Evolutionary conservation across 2,329 filamentous ascomycete genomes (phyloP), one percentile per base, ranked within the genome.

Genomic region (Cercospora citrullina): DNA sequence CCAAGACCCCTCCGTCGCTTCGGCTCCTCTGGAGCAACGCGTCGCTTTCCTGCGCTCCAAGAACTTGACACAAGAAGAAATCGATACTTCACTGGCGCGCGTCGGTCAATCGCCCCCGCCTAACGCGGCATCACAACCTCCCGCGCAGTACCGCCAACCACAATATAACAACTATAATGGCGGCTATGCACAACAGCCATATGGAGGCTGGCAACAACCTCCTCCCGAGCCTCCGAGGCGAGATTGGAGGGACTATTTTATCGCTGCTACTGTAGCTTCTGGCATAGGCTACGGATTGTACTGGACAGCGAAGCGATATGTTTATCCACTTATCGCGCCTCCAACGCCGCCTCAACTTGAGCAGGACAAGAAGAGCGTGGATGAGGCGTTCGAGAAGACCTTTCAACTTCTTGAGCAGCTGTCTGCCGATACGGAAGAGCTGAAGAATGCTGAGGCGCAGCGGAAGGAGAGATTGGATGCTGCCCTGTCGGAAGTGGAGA

Each of bases 181-280:
- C 51, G 69, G 67, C 14, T 71, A 71, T 42, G 68, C 63, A 21
- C 85, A 83, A 73, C 87, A 83, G 75, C 62, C 62, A 14, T 64
- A 59, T 48, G 62, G 62, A 6, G 33, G 21, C 5, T 86, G 84
- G 83, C 79, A 78, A 69, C 82, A 85, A 72, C 53, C 62, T 36
- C 86, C 84, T 7, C 83, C 87, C 3, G 85, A 85, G 1, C 84
- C 86, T 65, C 93, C 93, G 3, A 90, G 89, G 77, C 86, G 95
- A 76, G 95, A 99, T 81, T 99, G 95, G 95, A 87, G 96, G 69
- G 95, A 99, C 78, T 98, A 93, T 91, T 99, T 99, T 81, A 98
- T 99, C 80, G 97, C 98, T 93, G 95, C 95, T 7, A 99, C 95
- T 0, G 92, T 98, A 12, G 90, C 96, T 70, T 91, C 93, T 66